Evolutionary conservation across 2,329 filamentous ascomycete species (phyloP), one percentile per base, ranked within the genome.

Genomic region (Westerdykella ornata): DNA sequence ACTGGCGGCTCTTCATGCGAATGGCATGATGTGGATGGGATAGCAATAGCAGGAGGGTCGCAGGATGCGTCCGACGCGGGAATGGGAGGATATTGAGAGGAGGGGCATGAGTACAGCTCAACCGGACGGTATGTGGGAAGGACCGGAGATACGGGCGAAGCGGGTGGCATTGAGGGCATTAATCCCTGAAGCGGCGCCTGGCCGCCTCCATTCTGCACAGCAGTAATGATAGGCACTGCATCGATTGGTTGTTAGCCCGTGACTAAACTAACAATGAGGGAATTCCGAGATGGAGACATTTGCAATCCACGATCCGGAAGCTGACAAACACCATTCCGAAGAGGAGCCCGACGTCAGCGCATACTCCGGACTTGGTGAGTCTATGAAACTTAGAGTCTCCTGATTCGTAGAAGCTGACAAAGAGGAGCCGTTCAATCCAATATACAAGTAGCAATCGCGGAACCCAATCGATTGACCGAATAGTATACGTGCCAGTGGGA

Each of bases 201-300:
- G 49, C 46, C 59, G 44, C 54, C 59, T 46, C 54, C 60, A 59
- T 63, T 41, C 37, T 62, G 61, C 39, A 54, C 39, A 54, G 57
- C 62, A 44, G 61, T 59, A 20, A 58, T 53, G 49, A 64, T 52
- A 41, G 60, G 57, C 62, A 66, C 62, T 66, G 14, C n/a, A 33
- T 26, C 22, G 22, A 26, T 26, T 26, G 22, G 22, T 11, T 26
- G 22, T 60, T 53, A 62, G 59, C 54, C 45, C 48, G 38, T 44
- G 33, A 41, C 47, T 46, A 49, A 47, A 41, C 47, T 46, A 49
- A 47, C 3, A 9, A 26, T 26, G 22, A 26, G 22, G 22, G 22
- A 26, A 26, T 26, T 26, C 22, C 22, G 22, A 26, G 22, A 26
- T 4, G 22, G 22, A 22, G 22, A 26, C 22, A 9, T 26, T 11